Base-by-base conservation (phyloP, 352 stramenopile species). In the Phytophthora vignae region DNA sequence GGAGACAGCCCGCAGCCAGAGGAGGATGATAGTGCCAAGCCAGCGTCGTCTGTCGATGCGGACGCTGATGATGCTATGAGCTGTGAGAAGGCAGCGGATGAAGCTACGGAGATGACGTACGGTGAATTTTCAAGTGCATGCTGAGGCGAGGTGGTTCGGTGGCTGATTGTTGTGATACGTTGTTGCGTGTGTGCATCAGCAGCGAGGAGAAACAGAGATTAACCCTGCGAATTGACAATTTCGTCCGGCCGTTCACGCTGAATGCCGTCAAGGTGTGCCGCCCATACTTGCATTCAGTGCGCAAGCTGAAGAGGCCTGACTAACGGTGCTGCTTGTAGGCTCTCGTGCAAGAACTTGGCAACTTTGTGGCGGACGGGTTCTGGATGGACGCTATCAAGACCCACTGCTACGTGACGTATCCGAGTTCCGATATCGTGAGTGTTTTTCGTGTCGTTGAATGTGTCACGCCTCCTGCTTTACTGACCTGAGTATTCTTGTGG, bases 351-450 rank as follows among this genome's bases (percentile, higher is more conserved):
- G 71, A 88, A 36, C 48, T 74, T 49, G 82, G 82, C 2, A 7
- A 59, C 14, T 92, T 90, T 69, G 82, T 94, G 27, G 83, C 93
- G 21, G 75, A 82, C 56, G 90, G 88, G 0, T 95, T 96, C 65
- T 96, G 90, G 90, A 96, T 96, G 84, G 85, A 96, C 76, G 59
- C 61, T 60, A 96, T 96, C 69, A 96, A 96, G 75, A 96, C 88
- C 1, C 88, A 96, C 67, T 96, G 88, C 74, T 96, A 87, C 59
- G 88, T 94, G 62, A 94, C 90, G 31, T 95, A 91, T 63, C 55
- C 65, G 14, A 76, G 62, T 9, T 29, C 58, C n/a, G 83, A 91
- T 9, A 77, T 79, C 61, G 84, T 91, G 64, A 55, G 77, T 74
- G 55, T 21, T 14, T 60, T 3, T 53, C 31, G n/a, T 25, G 2